A percentile compares a stretch with the other conserved stretches of the same genome.
Evolutionary conservation across 1,139 yeast genomes (phyloP).

Genomic region (Geotrichum histeridarum): DNA sequence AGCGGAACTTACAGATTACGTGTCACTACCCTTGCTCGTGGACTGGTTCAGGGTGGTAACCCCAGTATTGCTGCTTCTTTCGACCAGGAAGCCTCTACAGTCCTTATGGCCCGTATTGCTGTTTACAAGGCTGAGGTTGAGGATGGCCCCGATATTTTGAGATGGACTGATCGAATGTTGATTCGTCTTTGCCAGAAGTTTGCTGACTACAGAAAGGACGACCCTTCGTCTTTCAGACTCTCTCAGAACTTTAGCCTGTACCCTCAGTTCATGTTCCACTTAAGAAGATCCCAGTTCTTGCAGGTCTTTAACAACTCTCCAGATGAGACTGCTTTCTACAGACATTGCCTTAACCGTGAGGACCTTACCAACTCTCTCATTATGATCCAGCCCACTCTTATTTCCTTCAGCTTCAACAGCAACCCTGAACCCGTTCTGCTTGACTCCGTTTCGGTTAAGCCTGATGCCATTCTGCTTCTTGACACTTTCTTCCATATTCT

Average conservation of each 20-base stretch:
- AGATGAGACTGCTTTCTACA: slow-evolving; percentile 67
- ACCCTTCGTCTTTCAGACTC: slow-evolving; percentile 62
- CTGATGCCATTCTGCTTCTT: slow-evolving; percentile 55
- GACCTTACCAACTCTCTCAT: slow-evolving; percentile 61
- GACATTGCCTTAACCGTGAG: slow-evolving; percentile 66
- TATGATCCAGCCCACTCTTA: slow-evolving; percentile 73
- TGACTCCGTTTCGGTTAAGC: slow-evolving; percentile 62
- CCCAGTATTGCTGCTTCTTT: slow-evolving; percentile 41
- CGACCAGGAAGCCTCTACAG: slow-evolving; percentile 70
- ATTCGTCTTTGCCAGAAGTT: slow-evolving; percentile 71
- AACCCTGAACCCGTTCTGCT: slow-evolving; percentile 55
- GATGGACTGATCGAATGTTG: slow-evolving; percentile 72
- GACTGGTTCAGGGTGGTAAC: slow-evolving; percentile 27
- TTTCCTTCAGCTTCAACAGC: slow-evolving; percentile 57
- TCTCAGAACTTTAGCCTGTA: slow-evolving; percentile 64
- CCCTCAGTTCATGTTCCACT: slow-evolving; percentile 70
- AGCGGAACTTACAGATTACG: slow-evolving; percentile 41
- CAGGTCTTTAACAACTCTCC: slow-evolving; percentile 75
- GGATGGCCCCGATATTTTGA: slow-evolving; percentile 58
- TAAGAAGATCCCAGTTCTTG: slow-evolving; percentile 64
- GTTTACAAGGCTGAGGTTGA: slow-evolving; percentile 46
- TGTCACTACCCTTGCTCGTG: slow-evolving; percentile 43
- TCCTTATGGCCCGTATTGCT: slow-evolving; percentile 53
- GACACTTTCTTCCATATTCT: slow-evolving; percentile 74
- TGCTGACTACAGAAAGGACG: slow-evolving; percentile 70